A percentile compares a stretch with the other conserved stretches of the same genome.
Evolutionary conservation across 305 asterid genomes (phyloP).

Genomic region (Stenogyne calaminthoides): DNA sequence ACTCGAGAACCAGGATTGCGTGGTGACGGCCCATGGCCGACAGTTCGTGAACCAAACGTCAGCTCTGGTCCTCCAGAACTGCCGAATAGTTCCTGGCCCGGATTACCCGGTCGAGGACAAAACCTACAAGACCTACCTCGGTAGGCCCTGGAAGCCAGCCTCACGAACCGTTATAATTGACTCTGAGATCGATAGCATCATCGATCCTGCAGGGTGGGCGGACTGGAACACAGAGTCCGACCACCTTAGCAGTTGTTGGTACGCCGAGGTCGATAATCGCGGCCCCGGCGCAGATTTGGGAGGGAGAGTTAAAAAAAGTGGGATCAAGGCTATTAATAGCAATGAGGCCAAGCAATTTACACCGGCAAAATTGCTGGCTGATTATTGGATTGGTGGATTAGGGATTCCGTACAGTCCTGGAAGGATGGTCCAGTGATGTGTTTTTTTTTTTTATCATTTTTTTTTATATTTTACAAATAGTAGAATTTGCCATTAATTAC

Average conservation of each 20-base stretch:
- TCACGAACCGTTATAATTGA: conserved; percentile 50
- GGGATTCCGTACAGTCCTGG: conserved; percentile 45
- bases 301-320: conserved; percentile 38
- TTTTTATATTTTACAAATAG: background rate
- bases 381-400: conserved; percentile 35
- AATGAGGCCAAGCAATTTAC: conserved; percentile 36
- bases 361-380: conserved; percentile 32
- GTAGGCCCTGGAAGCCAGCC: conserved; percentile 57
- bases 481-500: background rate
- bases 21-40: conserved; percentile 59
- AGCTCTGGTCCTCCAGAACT: conserved; percentile 47
- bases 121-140: conserved; percentile 33
- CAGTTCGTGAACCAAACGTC: conserved; percentile 32
- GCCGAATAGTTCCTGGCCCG: conserved; percentile 34
- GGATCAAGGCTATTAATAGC: conserved; percentile 37
- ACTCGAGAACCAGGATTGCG: conserved; percentile 33
- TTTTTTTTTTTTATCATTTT: background rate
- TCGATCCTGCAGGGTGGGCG: conserved; percentile 55
- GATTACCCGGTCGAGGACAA: conserved; percentile 25
- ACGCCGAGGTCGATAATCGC: conserved; percentile 47
- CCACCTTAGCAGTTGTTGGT: conserved; percentile 42
- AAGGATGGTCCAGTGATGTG: conserved; percentile 3
- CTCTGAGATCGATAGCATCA: conserved; percentile 35
- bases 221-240: conserved; percentile 36
- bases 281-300: conserved; percentile 45